phyloP scores from a whole-genome alignment of 2,329 filamentous ascomycete species.

The Akanthomyces muscarius region DNA sequence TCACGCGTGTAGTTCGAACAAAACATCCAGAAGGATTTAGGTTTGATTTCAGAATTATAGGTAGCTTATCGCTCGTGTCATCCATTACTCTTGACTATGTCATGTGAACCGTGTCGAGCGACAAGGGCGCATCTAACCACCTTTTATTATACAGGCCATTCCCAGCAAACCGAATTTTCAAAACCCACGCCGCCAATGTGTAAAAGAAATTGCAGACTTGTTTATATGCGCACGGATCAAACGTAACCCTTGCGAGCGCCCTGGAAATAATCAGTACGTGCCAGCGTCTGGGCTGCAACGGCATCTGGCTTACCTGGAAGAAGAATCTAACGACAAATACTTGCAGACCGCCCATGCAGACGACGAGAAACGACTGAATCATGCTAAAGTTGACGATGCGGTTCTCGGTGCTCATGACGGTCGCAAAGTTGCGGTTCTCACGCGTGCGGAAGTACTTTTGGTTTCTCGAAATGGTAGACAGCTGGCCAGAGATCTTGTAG shows the following conservation, averaged over 20 bases:
- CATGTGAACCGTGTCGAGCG: neutral
- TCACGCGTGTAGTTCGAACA: neutral
- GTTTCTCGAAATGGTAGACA: conserved; percentile 92
- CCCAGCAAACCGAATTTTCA: conserved; percentile 27
- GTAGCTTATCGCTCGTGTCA: conserved; percentile 5
- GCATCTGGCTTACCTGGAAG: conserved; percentile 66
- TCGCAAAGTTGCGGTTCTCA: conserved; percentile 98
- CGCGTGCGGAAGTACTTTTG: conserved; percentile 99
- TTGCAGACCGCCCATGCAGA: conserved; percentile 92
- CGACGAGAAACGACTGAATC: conserved; percentile 85
- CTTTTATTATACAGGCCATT: conserved; percentile 29
- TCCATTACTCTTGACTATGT: conserved; percentile 16
- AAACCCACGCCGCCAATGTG: conserved; percentile 28
- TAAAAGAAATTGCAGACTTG: conserved; percentile 25
- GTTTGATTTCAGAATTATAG: neutral
- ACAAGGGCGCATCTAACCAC: conserved; percentile 4
- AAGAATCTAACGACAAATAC: conserved; percentile 98
- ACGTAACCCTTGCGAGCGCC: conserved; percentile 67
- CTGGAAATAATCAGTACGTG: conserved; percentile 31
- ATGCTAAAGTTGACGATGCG: conserved; percentile 97
- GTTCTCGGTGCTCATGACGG: conserved; percentile 90
- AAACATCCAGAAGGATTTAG: neutral
- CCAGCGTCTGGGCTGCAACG: neutral
- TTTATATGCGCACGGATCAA: conserved; percentile 36
- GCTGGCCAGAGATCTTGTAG: conserved; percentile 86